phyloP scores from a whole-genome alignment of 257 asterid species.

The Nicotiana tabacum region DNA sequence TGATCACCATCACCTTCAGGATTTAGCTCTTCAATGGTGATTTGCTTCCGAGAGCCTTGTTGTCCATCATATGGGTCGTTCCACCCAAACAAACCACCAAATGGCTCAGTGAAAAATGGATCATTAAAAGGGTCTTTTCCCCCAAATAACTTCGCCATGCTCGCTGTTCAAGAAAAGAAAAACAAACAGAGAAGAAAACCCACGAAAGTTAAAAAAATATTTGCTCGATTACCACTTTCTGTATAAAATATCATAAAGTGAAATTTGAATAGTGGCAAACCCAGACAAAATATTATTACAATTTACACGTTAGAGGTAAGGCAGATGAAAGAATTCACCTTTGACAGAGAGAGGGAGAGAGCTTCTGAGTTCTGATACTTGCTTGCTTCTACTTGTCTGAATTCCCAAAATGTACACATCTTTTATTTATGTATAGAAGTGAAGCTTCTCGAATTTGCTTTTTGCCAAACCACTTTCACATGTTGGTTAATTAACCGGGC shows the following conservation, averaged over 20 bases:
- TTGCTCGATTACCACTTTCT: too few relatives aligned
- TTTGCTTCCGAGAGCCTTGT: constrained; percentile 36
- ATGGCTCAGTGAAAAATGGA: constrained; percentile 64
- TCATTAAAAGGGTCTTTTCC: constrained; percentile 74
- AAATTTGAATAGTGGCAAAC: too few relatives aligned
- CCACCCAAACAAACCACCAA: constrained; percentile 42
- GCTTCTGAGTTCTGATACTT: not conserved
- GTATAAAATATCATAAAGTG: too few relatives aligned
- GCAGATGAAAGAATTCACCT: not conserved
- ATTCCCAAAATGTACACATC: not conserved
- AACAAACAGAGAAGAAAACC: not conserved
- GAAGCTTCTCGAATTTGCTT: constrained; percentile 6
- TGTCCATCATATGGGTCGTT: constrained; percentile 35
- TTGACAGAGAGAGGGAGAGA: not conserved
- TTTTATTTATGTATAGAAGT: not conserved
- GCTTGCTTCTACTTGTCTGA: not conserved
- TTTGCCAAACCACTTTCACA: not conserved
- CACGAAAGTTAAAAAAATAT: too few relatives aligned
- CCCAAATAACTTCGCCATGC: constrained; percentile 65
- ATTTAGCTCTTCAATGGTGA: constrained; percentile 62
- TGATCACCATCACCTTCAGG: constrained; percentile 37
- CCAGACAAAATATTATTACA: too few relatives aligned
- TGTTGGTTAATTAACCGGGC: not conserved
- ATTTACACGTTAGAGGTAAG: too few relatives aligned
- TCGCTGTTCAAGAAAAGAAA: not conserved